Evolutionary conservation across 2,329 filamentous ascomycete genomes (phyloP).

Genomic region (Aspergillus melleus): DNA sequence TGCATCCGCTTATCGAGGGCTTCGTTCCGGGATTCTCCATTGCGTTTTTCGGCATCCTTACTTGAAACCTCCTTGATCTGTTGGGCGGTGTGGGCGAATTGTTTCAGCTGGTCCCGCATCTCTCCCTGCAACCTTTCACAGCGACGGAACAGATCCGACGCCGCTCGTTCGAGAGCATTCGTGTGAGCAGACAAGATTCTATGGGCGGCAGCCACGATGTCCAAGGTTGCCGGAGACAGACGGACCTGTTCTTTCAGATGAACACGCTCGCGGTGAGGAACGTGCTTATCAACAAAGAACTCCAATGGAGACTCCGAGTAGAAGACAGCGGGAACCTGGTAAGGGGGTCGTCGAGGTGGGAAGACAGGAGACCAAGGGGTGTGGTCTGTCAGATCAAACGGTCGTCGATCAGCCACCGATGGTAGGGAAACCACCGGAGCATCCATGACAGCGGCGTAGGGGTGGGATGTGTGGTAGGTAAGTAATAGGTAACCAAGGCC

Average conservation of each 20-base stretch:
- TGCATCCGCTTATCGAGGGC: conserved; percentile 42
- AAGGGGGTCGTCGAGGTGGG: conserved; percentile 42
- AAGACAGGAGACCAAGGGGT: conserved; percentile 25
- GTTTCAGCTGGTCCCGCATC: conserved; percentile 48
- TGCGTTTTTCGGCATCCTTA: conserved; percentile 35
- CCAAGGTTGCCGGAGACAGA: conserved; percentile 49
- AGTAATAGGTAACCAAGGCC: conserved; percentile 60
- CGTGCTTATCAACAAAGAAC: conserved; percentile 43
- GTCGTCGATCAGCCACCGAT: conserved; percentile 25
- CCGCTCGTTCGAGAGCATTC: conserved; percentile 46
- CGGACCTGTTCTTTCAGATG: conserved; percentile 47
- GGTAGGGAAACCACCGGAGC: conserved; percentile 40
- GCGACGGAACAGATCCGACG: conserved; percentile 54
- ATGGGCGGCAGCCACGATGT: conserved; percentile 49
- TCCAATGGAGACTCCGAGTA: conserved; percentile 41
- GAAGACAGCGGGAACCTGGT: conserved; percentile 43
- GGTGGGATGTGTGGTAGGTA: conserved; percentile 49
- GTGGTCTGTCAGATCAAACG: conserved; percentile 26
- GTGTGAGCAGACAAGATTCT: conserved; percentile 49
- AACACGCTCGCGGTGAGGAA: conserved; percentile 42
- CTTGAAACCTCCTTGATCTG: conserved; percentile 45
- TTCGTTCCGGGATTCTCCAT: conserved; percentile 32
- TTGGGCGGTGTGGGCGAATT: conserved; percentile 47
- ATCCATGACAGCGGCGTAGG: conserved; percentile 55
- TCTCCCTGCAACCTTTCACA: conserved; percentile 50